Evolutionary conservation across 2,329 filamentous ascomycete genomes (phyloP), one percentile per base, ranked within the genome.

Genomic region (Colletotrichum sansevieriae): DNA sequence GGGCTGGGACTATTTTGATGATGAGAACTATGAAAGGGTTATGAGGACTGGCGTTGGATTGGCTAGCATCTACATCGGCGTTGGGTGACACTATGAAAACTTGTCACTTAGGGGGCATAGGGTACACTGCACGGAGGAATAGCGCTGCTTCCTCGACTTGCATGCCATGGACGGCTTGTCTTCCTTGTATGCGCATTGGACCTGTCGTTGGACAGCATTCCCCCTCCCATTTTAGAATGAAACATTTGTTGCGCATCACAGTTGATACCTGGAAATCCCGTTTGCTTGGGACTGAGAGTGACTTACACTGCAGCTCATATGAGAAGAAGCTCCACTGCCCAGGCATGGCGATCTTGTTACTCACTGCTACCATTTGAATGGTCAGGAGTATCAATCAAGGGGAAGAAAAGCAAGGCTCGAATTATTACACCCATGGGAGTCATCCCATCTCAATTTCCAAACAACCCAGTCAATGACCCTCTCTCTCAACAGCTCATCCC

Each of bases 21-120:
- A 69, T 60, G 66, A 66, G 63, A 61, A 66, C 64, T 58, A 70
- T 52, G 67, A 70, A 58, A 67, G 67, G 67, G 39, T 68, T 67
- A 68, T 71, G 61, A 47, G 43, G n/a, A 44, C 25, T 70, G 75
- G 75, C 74, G 71, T 75, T 74, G 61, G 60, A 65, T 56, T 56
- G 73, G 68, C 61, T 70, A 72, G 72, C 73, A 75, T 74, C 68
- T 71, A 71, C 64, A 74, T 64, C 43, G 75, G 74, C 74, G 72
- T 75, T 75, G 70, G 62, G 72, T 72, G 63, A 71, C 46, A 64
- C 15, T 43, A 69, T 59, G 55, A 52, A 46, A 66, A 69, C 55
- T 55, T 60, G 66, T 68, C 66, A 66, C 66, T 60, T 66, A 62
- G 49, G 33, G 54, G 54, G 49, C 49, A 65, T 39, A 69, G 43